These are phyloP conservation scores for Glycine latifolia DNA, from an alignment of 306 rosid species.

Conservation along the genomic window DNA sequence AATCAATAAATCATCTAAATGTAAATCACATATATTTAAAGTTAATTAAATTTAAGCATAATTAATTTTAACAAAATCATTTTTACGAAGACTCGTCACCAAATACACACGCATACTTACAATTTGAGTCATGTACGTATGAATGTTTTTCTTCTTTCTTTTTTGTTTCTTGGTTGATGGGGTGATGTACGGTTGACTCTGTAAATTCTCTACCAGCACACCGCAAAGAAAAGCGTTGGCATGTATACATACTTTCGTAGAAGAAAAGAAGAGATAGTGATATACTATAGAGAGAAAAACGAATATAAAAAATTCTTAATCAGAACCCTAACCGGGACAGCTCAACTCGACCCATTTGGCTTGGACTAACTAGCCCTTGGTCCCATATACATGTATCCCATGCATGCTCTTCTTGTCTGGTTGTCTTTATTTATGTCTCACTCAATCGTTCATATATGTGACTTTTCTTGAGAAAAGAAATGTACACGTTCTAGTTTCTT, in stretches of 20 bases:
- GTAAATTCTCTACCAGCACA: no score
- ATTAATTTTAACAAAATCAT: no score
- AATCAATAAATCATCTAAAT: no score
- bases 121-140: not conserved
- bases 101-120: not conserved
- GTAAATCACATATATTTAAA: no score
- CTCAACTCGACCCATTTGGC: conserved; percentile 17
- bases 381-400: not conserved
- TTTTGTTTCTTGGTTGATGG: not conserved
- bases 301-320: not conserved
- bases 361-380: not conserved
- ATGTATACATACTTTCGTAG: not conserved
- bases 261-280: no score
- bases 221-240: not conserved
- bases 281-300: not conserved
- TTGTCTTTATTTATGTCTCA: conserved; percentile 23
- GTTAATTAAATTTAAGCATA: no score
- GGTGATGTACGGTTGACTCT: not conserved
- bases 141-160: not conserved
- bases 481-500: not conserved
- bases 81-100: no score
- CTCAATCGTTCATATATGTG: not conserved
- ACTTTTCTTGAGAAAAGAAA: not conserved
- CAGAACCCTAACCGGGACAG: not conserved
- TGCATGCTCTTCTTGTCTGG: conserved; percentile 8